These are phyloP conservation scores for Colletotrichum brevisporum DNA, from an alignment of 2,329 filamentous ascomycete genomes.

Conservation along the genomic window DNA sequence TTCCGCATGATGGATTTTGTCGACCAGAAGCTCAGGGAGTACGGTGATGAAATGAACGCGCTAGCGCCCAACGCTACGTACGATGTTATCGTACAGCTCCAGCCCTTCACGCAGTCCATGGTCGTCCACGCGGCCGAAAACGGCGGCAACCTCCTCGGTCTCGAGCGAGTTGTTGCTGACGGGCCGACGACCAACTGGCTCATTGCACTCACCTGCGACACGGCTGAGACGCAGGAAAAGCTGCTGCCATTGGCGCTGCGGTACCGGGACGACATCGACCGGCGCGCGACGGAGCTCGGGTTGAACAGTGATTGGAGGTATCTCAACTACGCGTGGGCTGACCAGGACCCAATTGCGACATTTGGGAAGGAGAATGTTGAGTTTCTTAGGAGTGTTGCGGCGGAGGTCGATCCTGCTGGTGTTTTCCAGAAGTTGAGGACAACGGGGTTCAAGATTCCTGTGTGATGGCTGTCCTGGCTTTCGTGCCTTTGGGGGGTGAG, in stretches of 20 bases:
- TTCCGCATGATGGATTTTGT: conserved; percentile 49
- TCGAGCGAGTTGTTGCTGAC: conserved; percentile 51
- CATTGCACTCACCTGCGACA: conserved; percentile 55
- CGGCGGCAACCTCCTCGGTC: conserved; percentile 52
- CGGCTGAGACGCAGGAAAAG: conserved; percentile 50
- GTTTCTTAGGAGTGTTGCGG: conserved; percentile 46
- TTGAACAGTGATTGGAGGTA: conserved; percentile 54
- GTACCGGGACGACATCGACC: conserved; percentile 70
- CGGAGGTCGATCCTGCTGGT: conserved; percentile 50
- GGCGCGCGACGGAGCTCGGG: conserved; percentile 46
- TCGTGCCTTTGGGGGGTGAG: background rate
- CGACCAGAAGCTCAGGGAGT: conserved; percentile 47
- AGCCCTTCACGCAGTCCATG: conserved; percentile 51
- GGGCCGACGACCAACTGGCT: conserved; percentile 55
- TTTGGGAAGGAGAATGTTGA: conserved; percentile 55
- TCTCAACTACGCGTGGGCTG: conserved; percentile 59
- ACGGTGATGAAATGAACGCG: conserved; percentile 46
- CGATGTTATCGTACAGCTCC: conserved; percentile 41
- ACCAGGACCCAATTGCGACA: conserved; percentile 54
- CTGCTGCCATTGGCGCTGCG: conserved; percentile 64
- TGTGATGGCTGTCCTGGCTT: background rate
- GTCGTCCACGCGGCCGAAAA: conserved; percentile 42
- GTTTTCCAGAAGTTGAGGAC: conserved; percentile 52
- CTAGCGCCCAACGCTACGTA: conserved; percentile 44
- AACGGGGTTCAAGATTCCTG: conserved; percentile 49